Base-by-base conservation (phyloP, 116 monocot genomes). In the Zostera marina region DNA sequence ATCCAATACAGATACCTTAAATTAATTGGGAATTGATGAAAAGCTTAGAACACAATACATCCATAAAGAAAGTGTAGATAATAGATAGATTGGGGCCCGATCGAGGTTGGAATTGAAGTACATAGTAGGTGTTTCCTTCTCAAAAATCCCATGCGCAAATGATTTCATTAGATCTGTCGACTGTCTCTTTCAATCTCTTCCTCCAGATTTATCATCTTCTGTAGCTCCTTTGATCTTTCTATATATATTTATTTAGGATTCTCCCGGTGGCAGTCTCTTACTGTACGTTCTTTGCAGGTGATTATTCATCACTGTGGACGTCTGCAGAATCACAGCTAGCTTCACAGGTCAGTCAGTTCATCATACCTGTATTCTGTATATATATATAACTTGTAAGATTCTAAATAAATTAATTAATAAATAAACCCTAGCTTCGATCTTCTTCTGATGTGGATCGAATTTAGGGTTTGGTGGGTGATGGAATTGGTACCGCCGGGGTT, bases 401-500 rank as follows among this genome's bases (percentile, higher is more conserved):
- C n/a, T n/a, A n/a, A n/a, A n/a, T n/a, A n/a, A n/a, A n/a, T n/a
- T n/a, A n/a, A n/a, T n/a, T n/a, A n/a, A n/a, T n/a, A n/a, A n/a
- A n/a, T n/a, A 32, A 32, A 32, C 32, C 32, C 32, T 32, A 32
- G 32, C 5, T 32, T 32, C 0, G n/a, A 47, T 47, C 15, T 47
- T 17, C 17, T 17, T 7, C 47, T 47, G 47, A 17, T 47, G 13
- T 47, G 15, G 17, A 47, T 5, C 47, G 7, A 14, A 14, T n/a
- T 47, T 17, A 47, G 14, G 41, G 41, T 19, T 11, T 20, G 15
- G 15, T 8, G 41, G 20, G 38, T 59, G 68, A 78, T 81, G 92
- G 87, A 86, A 65, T 60, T 71, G 64, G 78, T 92, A 14, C 92
- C 92, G 21, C 92, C 92, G 38, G 92, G 92, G 11, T 92, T 92